These are phyloP conservation scores for Metschnikowia colocasiae DNA, from an alignment of 805 yeast genomes.

Conservation along the genomic window DNA sequence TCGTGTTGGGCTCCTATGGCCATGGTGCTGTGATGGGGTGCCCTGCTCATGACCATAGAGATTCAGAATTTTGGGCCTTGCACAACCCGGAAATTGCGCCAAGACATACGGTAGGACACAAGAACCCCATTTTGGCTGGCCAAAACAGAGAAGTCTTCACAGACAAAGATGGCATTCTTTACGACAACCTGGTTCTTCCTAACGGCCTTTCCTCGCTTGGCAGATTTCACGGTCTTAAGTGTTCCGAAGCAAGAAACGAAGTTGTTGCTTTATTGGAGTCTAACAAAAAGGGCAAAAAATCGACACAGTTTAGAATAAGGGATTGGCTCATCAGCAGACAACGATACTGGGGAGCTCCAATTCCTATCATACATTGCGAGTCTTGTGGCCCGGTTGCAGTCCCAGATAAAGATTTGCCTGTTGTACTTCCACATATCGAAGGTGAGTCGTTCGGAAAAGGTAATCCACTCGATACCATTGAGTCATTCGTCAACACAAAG, in stretches of 20 bases:
- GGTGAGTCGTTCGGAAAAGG: conserved; percentile 64
- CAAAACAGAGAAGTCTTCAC: conserved; percentile 43
- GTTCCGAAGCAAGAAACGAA: conserved; percentile 47
- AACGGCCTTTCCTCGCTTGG: conserved; percentile 31
- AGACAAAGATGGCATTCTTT: conserved; percentile 39
- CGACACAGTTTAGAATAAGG: conserved; percentile 62
- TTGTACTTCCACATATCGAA: conserved; percentile 61
- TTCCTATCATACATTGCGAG: conserved; percentile 87
- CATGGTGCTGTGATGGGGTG: conserved; percentile 98
- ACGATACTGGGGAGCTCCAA: conserved; percentile 98
- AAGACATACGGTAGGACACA: conserved; percentile 45
- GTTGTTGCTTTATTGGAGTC: conserved; percentile 43
- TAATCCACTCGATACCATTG: conserved; percentile 52
- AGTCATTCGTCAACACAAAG: conserved; percentile 62
- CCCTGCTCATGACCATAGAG: conserved; percentile 90
- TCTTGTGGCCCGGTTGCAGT: conserved; percentile 90
- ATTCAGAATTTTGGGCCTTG: conserved; percentile 70
- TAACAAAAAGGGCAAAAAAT: conserved; percentile 40
- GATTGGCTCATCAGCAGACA: conserved; percentile 97
- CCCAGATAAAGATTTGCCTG: conserved; percentile 84
- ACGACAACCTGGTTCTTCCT: conserved; percentile 24
- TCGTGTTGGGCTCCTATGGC: conserved; percentile 80
- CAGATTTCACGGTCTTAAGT: conserved; percentile 45
- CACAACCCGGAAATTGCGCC: conserved; percentile 49
- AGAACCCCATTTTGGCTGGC: conserved; percentile 14